Evolutionary conservation across 441 rosid genomes (phyloP), one percentile per base, ranked within the genome.

Genomic region (Populus trichocarpa): DNA sequence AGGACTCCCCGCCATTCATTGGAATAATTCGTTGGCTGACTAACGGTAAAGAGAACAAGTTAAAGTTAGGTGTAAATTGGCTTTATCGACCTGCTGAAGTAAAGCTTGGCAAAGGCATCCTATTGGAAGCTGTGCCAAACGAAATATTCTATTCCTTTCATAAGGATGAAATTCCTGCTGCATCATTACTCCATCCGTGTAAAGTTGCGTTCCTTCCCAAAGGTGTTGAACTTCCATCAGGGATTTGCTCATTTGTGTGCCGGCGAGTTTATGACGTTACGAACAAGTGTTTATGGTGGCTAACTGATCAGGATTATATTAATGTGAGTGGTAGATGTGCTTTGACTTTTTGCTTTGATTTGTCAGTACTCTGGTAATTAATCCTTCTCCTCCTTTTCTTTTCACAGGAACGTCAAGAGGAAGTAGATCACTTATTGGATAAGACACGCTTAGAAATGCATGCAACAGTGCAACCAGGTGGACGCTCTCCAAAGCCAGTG

Each of bases 61-160:
- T 88, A 57, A 90, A 77, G 66, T 80, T 96, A 46, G 76, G 90
- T 78, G 98, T 94, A 36, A 90, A 89, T 91, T 94, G 98, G 98
- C 89, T 94, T 23, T 94, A 91, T 84, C 89, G 98, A 78, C 94
- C 93, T 72, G 70, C 88, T 59, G 98, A 96, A 81, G 83, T 94
- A 57, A 92, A 90, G 85, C 96, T 96, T 85, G 97, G 95, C 91
- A 91, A 88, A 90, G 92, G 93, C 87, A 80, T 88, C 89, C 91
- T 80, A 23, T 76, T 94, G 84, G 99, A 92, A 38, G 93, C 97
- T 81, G 89, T 87, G 87, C 98, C 97, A 22, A 94, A 96, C 96
- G 95, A 96, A 85, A 57, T 93, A 78, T 96, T 96, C 61, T 93
- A 91, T 75, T 94, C 98, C 83, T 93, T 96, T 86, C 97, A 92